Evolutionary conservation across 2,329 filamentous ascomycete genomes (phyloP).

Genomic region (Coniochaeta ligniaria): DNA sequence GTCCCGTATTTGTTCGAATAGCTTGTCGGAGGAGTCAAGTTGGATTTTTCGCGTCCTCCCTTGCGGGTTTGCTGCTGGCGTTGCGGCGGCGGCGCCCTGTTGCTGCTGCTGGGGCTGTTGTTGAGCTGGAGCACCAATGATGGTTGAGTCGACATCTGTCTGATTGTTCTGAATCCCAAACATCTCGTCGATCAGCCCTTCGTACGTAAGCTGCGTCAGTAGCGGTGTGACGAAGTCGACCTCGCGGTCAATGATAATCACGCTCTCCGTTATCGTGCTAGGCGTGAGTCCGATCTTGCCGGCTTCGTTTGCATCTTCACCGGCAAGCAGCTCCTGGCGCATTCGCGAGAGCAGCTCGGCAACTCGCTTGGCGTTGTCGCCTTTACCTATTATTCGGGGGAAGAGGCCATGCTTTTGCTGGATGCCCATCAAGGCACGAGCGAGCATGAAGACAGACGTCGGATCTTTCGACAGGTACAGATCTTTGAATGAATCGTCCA

Average conservation of each 20-base stretch:
- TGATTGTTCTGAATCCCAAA: constrained; percentile 91
- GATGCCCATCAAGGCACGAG: constrained; percentile 88
- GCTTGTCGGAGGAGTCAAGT: constrained; percentile 80
- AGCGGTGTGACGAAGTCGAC: constrained; percentile 89
- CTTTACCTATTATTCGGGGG: constrained; percentile 89
- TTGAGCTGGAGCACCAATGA: constrained; percentile 69
- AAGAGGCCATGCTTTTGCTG: constrained; percentile 91
- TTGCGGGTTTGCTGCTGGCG: constrained; percentile 46
- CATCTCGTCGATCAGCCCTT: constrained; percentile 89
- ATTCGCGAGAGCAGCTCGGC: constrained; percentile 84
- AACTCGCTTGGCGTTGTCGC: constrained; percentile 84
- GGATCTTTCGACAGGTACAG: constrained; percentile 87
- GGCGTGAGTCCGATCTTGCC: constrained; percentile 66
- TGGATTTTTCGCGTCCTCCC: constrained; percentile 78
- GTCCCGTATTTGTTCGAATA: constrained; percentile 83
- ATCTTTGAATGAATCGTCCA: constrained; percentile 80
- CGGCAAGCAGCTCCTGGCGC: constrained; percentile 80
- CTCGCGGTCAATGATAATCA: constrained; percentile 93
- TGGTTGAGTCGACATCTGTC: constrained; percentile 83
- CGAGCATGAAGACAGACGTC: constrained; percentile 80
- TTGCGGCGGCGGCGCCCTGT: constrained; percentile 48
- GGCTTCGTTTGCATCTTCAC: constrained; percentile 61
- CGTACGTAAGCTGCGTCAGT: constrained; percentile 92
- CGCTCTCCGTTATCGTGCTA: constrained; percentile 79
- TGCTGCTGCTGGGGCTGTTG: constrained; percentile 31